Evolutionary conservation across 495 filamentous ascomycete genomes (phyloP).

Genomic region (Xylona heveae): DNA sequence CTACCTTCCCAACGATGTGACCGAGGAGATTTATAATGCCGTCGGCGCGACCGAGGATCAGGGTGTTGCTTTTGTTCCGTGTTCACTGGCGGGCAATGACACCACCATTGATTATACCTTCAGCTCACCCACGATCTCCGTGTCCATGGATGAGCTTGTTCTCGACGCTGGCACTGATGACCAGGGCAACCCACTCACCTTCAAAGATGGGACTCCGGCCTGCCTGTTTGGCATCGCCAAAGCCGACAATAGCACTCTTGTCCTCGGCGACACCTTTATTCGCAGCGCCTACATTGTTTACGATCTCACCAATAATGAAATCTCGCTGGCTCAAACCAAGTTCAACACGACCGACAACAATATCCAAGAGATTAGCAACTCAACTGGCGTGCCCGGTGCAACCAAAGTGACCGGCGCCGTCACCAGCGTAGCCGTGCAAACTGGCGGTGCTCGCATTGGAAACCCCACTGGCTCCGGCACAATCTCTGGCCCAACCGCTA

Average conservation of each 20-base stretch:
- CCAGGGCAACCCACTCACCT: conserved; percentile 25
- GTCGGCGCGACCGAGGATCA: conserved; percentile 43
- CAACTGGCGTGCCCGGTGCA: conserved; percentile 46
- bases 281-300: conserved; percentile 85
- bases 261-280: conserved; percentile 86
- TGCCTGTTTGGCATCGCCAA: conserved; percentile 65
- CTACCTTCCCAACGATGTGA: conserved; percentile 59
- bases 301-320: conserved; percentile 71
- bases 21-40: conserved; percentile 36
- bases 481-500: background rate
- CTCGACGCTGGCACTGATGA: conserved; percentile 32
- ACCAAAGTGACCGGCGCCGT: conserved; percentile 44
- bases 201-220: conserved; percentile 34
- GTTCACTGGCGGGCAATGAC: conserved; percentile 34
- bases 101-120: conserved; percentile 37
- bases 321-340: conserved; percentile 65
- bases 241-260: conserved; percentile 36
- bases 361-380: conserved; percentile 52
- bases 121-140: conserved; percentile 50
- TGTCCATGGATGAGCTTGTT: conserved; percentile 59
- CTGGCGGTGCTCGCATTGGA: conserved; percentile 10
- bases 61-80: conserved; percentile 50
- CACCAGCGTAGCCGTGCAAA: conserved; percentile 12
- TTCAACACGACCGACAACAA: conserved; percentile 49
- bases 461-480: background rate